Evolutionary conservation across 2,329 filamentous ascomycete genomes (phyloP).

Genomic region (Colletotrichum australisinense): DNA sequence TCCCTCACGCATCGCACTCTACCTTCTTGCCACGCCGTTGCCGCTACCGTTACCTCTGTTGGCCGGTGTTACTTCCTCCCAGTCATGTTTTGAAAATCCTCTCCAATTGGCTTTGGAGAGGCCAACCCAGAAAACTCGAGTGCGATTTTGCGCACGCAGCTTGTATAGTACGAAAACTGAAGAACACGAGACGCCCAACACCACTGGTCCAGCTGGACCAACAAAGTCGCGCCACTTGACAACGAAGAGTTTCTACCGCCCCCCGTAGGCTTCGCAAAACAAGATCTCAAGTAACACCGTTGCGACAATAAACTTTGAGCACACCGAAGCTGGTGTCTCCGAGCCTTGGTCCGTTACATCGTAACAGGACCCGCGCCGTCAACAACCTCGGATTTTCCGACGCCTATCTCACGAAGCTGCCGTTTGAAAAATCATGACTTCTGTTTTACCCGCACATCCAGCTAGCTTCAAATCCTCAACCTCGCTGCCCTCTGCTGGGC

Average conservation of each 20-base stretch:
- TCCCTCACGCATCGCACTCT: conserved; percentile 2
- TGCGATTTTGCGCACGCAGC: conserved; percentile 15
- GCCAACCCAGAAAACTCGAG: conserved; percentile 31
- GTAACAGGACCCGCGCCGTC: conserved; percentile 10
- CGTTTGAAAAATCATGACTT: conserved; percentile 50
- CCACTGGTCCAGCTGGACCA: neutral
- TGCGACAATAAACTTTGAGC: neutral
- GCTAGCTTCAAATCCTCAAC: conserved; percentile 52
- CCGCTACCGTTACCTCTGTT: conserved; percentile 24
- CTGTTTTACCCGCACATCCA: conserved; percentile 52
- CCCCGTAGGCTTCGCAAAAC: neutral
- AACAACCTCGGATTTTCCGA: neutral
- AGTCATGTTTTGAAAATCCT: conserved; percentile 48
- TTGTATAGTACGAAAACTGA: neutral
- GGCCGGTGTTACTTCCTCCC: conserved; percentile 28
- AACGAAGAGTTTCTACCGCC: neutral
- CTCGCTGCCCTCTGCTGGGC: conserved; percentile 51
- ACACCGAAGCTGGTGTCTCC: neutral
- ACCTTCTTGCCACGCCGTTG: conserved; percentile 32
- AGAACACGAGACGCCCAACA: neutral
- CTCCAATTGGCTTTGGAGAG: conserved; percentile 46
- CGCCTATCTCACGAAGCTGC: conserved; percentile 11
- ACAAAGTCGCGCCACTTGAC: conserved; percentile 3
- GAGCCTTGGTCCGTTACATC: conserved; percentile 22
- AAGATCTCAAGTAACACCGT: neutral